Evolutionary conservation across 2,329 filamentous ascomycete species (phyloP).

Genomic region (Neonectria neomacrospora): DNA sequence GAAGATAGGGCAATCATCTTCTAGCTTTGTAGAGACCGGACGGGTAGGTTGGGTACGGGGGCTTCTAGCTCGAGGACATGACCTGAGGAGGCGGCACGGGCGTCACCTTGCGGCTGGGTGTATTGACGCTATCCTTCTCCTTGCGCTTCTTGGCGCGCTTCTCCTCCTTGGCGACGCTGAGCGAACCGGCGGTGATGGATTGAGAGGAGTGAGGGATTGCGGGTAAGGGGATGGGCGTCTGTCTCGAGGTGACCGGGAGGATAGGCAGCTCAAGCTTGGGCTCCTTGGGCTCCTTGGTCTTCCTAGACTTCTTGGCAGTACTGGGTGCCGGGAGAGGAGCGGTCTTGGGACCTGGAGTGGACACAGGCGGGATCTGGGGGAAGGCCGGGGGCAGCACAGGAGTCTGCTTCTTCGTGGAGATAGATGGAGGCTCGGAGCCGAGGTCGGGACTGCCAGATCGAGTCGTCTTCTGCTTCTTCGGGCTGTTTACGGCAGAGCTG

Average conservation of each 20-base stretch:
- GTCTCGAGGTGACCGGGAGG: conserved; percentile 34
- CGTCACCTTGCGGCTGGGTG: conserved; percentile 41
- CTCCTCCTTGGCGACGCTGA: conserved; percentile 40
- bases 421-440: conserved; percentile 46
- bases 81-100: conserved; percentile 43
- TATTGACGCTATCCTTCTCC: conserved; percentile 40
- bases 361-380: conserved; percentile 33
- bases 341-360: conserved; percentile 40
- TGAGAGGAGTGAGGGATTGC: conserved; percentile 48
- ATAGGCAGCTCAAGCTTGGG: conserved; percentile 31
- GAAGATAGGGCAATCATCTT: conserved; percentile 1
- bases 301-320: conserved; percentile 38
- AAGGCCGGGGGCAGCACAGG: conserved; percentile 48
- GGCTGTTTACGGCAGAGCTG: conserved; percentile 53
- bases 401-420: conserved; percentile 47
- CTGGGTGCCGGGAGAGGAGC: conserved; percentile 37
- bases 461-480: conserved; percentile 54
- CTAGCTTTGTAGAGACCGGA: conserved; percentile 7
- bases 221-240: conserved; percentile 50
- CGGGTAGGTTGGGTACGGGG: conserved; percentile 2
- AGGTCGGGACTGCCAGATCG: conserved; percentile 50
- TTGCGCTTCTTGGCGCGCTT: conserved; percentile 49
- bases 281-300: conserved; percentile 47
- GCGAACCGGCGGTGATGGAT: conserved; percentile 38
- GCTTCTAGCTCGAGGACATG: conserved; percentile 39